A percentile compares a stretch with the other conserved stretches of the same genome.
These are phyloP conservation scores for Beauveria asiatica DNA, from an alignment of 2,329 filamentous ascomycete species.

Conservation along the genomic window DNA sequence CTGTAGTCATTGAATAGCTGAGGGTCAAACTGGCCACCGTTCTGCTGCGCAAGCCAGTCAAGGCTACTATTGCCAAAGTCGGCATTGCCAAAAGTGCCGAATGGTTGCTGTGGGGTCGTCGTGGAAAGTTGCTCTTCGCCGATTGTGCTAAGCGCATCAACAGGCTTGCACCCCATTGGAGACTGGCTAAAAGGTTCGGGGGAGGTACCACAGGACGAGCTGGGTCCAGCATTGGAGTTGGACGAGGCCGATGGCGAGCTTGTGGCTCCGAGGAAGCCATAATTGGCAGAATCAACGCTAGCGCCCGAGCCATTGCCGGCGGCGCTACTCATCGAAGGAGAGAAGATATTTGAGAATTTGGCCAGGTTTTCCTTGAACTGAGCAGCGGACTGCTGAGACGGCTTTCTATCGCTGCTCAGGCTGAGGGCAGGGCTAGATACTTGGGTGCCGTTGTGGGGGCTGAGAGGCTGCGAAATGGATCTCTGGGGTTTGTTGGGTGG, in stretches of 20 bases:
- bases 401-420: conserved; percentile 19
- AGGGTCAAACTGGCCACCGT: conserved; percentile 81
- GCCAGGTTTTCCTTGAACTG: conserved; percentile 41
- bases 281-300: conserved; percentile 43
- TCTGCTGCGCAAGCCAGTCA: conserved; percentile 72
- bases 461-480: conserved; percentile 24
- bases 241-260: conserved; percentile 58
- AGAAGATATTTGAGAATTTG: conserved; percentile 52
- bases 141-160: conserved; percentile 56
- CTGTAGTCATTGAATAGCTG: conserved; percentile 88
- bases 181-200: conserved; percentile 69
- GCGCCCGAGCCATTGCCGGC: conserved; percentile 38
- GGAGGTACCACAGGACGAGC: conserved; percentile 66
- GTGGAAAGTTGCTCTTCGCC: conserved; percentile 51
- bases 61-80: conserved; percentile 47
- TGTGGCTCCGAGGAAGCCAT: conserved; percentile 36
- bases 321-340: conserved; percentile 41
- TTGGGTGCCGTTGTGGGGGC: conserved; percentile 19
- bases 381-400: conserved; percentile 14
- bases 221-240: conserved; percentile 49
- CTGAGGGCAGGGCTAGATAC: conserved; percentile 21
- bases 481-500: conserved; percentile 20
- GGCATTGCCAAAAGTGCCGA: conserved; percentile 24
- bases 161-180: conserved; percentile 54
- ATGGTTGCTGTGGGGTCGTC: conserved; percentile 23